Conservation (phyloP, 768 basidiomycete genomes). For the Tulasnella calospora region DNA sequence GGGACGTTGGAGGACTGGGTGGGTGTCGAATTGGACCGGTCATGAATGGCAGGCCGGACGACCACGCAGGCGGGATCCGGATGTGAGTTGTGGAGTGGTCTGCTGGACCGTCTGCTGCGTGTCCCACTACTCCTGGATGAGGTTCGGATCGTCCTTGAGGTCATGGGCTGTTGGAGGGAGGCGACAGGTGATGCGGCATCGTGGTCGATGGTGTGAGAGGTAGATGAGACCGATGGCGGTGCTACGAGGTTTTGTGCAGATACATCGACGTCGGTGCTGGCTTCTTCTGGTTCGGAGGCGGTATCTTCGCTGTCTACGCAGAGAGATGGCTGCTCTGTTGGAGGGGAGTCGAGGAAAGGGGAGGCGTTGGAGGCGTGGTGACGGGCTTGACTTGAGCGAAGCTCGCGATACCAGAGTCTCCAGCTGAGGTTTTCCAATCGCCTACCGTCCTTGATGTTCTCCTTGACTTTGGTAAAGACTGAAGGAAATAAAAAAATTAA, state of each 20-base stretch:
- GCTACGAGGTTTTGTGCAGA: background rate
- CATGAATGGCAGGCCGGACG: background rate
- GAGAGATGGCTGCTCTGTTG: constrained; percentile 27
- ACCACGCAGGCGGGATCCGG: background rate
- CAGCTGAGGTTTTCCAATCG: constrained; percentile 84
- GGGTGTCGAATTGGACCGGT: constrained; percentile 18
- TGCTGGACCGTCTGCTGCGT: background rate
- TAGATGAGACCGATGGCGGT: background rate
- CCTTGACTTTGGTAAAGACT: constrained; percentile 85
- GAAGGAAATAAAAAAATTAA: constrained; percentile 18
- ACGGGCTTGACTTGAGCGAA: constrained; percentile 41
- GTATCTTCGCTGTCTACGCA: constrained; percentile 27
- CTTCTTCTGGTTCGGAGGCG: constrained; percentile 21
- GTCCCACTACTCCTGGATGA: background rate
- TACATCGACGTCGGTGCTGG: constrained; percentile 14
- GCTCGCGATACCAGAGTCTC: constrained; percentile 73
- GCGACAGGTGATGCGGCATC: background rate
- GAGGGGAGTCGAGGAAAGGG: constrained; percentile 35
- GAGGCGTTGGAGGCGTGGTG: constrained; percentile 31
- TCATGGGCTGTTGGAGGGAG: constrained; percentile 2
- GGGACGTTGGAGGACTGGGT: background rate
- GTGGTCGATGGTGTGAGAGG: constrained; percentile 3
- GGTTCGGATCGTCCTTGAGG: background rate
- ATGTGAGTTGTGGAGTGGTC: constrained; percentile 13
- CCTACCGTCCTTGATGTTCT: constrained; percentile 69